These are phyloP conservation scores for Fistulifera solaris DNA, from an alignment of 108 stramenopile genomes.

Conservation along the genomic window DNA sequence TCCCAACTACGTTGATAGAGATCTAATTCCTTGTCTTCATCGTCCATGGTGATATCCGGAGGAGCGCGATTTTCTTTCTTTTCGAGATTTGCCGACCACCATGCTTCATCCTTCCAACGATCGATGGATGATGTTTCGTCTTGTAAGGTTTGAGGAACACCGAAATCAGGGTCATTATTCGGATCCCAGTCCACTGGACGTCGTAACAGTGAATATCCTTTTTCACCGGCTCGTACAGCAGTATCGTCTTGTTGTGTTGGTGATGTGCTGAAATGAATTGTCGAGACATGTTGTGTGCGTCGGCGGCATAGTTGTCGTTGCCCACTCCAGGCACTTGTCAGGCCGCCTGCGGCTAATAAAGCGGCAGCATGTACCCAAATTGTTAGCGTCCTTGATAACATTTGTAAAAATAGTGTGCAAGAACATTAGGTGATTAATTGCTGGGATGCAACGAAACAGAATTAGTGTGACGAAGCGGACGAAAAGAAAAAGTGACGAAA, in stretches of 20 bases:
- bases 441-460: too few relatives aligned
- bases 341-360: too few relatives aligned
- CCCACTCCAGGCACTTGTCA: too few relatives aligned
- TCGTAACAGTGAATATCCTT: constrained; percentile 62
- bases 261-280: neutral
- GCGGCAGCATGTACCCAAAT: too few relatives aligned
- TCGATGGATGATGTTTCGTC: constrained; percentile 18
- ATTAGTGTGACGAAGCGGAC: too few relatives aligned
- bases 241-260: neutral
- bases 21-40: constrained; percentile 31
- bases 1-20: constrained; percentile 56
- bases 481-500: too few relatives aligned
- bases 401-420: too few relatives aligned
- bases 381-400: too few relatives aligned
- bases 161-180: constrained; percentile 48
- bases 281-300: too few relatives aligned
- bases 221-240: constrained; percentile 47
- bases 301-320: too few relatives aligned
- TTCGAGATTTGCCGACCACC: constrained; percentile 14
- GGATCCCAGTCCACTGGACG: constrained; percentile 65
- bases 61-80: constrained; percentile 4
- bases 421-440: too few relatives aligned
- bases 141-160: constrained; percentile 32
- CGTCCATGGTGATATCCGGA: constrained; percentile 4
- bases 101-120: constrained; percentile 16